Conservation (phyloP, 1,284 basidiomycete species). For the Rhodotorula sp. region DNA sequence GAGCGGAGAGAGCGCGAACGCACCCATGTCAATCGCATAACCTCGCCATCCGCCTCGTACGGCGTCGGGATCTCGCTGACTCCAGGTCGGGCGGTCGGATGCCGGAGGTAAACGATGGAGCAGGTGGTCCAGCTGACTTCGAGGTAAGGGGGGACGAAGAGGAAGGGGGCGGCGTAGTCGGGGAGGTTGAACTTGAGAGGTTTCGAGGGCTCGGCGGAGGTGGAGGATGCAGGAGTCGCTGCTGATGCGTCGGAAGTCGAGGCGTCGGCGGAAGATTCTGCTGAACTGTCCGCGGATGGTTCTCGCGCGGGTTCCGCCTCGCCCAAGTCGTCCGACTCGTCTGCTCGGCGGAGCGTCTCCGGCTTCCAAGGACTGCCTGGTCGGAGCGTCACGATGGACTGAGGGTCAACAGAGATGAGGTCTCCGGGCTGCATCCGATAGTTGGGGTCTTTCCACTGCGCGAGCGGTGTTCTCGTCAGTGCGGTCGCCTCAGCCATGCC, state of each 20-base stretch:
- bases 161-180: constrained; percentile 78
- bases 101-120: constrained; percentile 88
- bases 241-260: constrained; percentile 15
- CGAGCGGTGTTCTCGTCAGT: too few species aligned
- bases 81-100: constrained; percentile 87
- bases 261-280: constrained; percentile 21
- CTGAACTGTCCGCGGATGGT: constrained; percentile 5
- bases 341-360: constrained; percentile 20
- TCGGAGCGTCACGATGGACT: constrained; percentile 56
- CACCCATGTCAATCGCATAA: constrained; percentile 77
- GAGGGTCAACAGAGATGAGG: constrained; percentile 83
- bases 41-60: constrained; percentile 86
- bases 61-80: constrained; percentile 92
- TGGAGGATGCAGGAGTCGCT: constrained; percentile 25
- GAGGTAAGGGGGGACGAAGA: constrained; percentile 94
- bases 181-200: constrained; percentile 70
- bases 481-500: background rate
- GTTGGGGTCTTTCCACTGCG: constrained; percentile 77
- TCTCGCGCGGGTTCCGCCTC: constrained; percentile 25
- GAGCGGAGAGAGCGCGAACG: background rate
- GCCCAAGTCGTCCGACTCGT: constrained; percentile 15
- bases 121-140: constrained; percentile 88
- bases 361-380: constrained; percentile 1
- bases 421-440: constrained; percentile 91
- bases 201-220: constrained; percentile 28